Conservation (phyloP, 768 basidiomycete species). For the Boletus rex-veris region DNA sequence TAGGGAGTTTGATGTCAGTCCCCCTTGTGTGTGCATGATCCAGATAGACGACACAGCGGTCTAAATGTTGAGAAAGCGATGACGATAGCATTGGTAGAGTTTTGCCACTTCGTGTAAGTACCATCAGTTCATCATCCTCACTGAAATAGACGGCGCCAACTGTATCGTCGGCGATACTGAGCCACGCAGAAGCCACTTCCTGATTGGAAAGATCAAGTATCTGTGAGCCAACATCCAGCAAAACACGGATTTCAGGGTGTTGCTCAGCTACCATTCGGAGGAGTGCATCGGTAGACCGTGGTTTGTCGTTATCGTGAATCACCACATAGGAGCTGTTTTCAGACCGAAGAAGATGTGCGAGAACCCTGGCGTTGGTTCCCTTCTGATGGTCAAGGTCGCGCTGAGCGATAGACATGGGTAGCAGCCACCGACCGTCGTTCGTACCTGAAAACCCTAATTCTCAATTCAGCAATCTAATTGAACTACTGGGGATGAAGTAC, state of each 20-base stretch:
- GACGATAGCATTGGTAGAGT: conserved; percentile 25
- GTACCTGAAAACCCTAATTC: conserved; percentile 37
- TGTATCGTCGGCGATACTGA: conserved; percentile 16
- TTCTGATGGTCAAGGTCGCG: conserved; percentile 20
- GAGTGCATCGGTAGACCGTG: background rate
- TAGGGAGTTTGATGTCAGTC: conserved; percentile 35
- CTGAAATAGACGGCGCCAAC: conserved; percentile 27
- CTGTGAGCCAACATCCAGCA: conserved; percentile 55
- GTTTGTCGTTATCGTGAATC: background rate
- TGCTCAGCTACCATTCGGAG: conserved; percentile 31
- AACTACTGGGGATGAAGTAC: background rate
- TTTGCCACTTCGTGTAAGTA: conserved; percentile 21
- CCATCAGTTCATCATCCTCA: conserved; percentile 27
- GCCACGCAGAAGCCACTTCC: conserved; percentile 41
- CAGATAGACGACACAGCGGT: conserved; percentile 33
- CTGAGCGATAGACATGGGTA: conserved; percentile 34
- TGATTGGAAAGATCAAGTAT: conserved; percentile 46
- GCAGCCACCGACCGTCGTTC: conserved; percentile 34
- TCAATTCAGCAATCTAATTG: background rate
- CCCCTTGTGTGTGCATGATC: conserved; percentile 39
- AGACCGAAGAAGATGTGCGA: conserved; percentile 24
- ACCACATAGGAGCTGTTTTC: conserved; percentile 14
- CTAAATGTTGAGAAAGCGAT: conserved; percentile 24
- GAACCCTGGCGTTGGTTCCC: conserved; percentile 41
- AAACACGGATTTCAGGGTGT: conserved; percentile 37